Base-by-base conservation (phyloP, 2,329 filamentous ascomycete genomes). In the Nectriaceae sp. region DNA sequence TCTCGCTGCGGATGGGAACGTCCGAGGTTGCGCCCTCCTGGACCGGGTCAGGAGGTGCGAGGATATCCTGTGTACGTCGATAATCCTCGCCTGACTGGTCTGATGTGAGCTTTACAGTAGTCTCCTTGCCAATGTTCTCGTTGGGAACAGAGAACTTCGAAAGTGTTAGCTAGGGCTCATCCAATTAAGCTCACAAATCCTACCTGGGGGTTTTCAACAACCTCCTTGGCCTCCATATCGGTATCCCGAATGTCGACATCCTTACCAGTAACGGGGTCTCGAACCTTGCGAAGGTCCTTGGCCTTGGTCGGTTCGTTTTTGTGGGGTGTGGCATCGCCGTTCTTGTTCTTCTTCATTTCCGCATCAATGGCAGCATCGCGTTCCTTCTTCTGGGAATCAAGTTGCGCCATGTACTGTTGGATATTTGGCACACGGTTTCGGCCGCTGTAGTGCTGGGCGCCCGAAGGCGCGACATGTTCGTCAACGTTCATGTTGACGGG, bases 1-100 rank as follows among this genome's bases (percentile, higher is more conserved):
- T 97, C 66, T 97, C 93, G 62, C 92, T 93, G 64, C 92, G 89
- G 49, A 97, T 96, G 3, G 94, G 94, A 2, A 97, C 91, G 69
- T 97, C 94, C 21, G 90, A 92, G 0, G 93, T 97, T 26, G 87
- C 84, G 20, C 90, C 90, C 48, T 86, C 80, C 15, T 86, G 85
- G 18, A 96, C 77, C 1, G 93, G 93, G 57, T 95, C 92, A 1
- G 93, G 93, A 2, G 93, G 93, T 1, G 93, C 89, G 0, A 90
- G 96, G 48, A 96, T 77, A 70, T 97, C 93, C 70, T 97, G 93
- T 10, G 85, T 89, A 48, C 87, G 66, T 55, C 88, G 89, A 69
- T 97, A 97, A 55, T 96, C 89, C 50, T 87, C 80, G 21, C 86
- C 83, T 1, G 85, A 84, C 66, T 95, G 89, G 1, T 77, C 76